Base-by-base conservation (phyloP, 805 yeast genomes). In the Metschnikowia corniflorae region DNA sequence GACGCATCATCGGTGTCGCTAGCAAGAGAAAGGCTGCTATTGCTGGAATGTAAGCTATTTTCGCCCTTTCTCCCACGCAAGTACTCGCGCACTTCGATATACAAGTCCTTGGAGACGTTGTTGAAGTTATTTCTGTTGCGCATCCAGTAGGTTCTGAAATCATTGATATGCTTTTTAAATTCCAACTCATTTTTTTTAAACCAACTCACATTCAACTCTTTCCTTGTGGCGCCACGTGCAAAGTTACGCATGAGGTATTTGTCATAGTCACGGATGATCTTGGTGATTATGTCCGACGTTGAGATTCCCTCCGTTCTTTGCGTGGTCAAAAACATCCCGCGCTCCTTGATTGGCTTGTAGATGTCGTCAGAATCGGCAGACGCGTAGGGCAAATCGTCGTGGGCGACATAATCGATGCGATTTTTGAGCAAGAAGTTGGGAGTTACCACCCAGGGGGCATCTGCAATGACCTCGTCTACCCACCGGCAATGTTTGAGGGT, bases 261-360 rank as follows among this genome's bases (percentile, higher is more conserved):
- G 68, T 93, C 98, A 64, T 93, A 93, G 64, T 93, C 97, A 51
- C 93, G 77, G 51, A 93, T 89, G 51, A 93, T 86, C 57, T 85
- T 87, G 44, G 97, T 91, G 55, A 93, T 93, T 49, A 93, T 91
- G 60, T 91, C 97, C 22, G 95, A 83, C 1, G 98, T 93, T 15
- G 96, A 86, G 28, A 93, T 81, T 9, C 98, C 98, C 48, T 89
- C 96, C 0, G 98, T 93, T 59, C 98, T 77, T 64, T 93, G 97
- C 1, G 98, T 93, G 6, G 93, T 83, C 46, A 93, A 70, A 54
- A 93, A 93, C 81, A 77, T 85, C 1, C 98, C 98, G 55, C 70
- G 71, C 56, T 84, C 83, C 58, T 93, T 93, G 55, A 93, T 84
- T 16, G 97, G 96, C 59, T 78, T 80, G 65, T 93, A 93, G 37